phyloP scores from a whole-genome alignment of 345 rosid genomes.

The Dipteronia dyeriana region DNA sequence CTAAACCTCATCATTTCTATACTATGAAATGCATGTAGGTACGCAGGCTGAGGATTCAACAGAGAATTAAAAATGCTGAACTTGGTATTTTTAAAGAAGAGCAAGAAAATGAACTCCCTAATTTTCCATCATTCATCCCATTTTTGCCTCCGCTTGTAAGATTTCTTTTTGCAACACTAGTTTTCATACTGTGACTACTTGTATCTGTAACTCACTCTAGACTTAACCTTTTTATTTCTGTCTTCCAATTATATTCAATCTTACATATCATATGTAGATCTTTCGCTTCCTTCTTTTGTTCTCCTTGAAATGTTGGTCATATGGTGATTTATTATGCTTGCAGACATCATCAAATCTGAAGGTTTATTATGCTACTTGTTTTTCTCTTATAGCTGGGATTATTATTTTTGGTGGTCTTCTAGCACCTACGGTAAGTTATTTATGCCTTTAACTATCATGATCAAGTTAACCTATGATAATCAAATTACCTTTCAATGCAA shows the following conservation, averaged over 20 bases:
- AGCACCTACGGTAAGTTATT: constrained; percentile 73
- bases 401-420: constrained; percentile 89
- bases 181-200: neutral
- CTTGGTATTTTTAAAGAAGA: constrained; percentile 58
- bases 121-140: constrained; percentile 95
- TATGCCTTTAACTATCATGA: constrained; percentile 7
- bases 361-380: constrained; percentile 80
- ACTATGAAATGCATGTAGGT: constrained; percentile 41
- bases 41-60: constrained; percentile 92
- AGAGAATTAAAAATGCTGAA: constrained; percentile 73
- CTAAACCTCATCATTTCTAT: neutral
- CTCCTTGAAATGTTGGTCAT: constrained; percentile 17
- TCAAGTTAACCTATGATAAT: neutral
- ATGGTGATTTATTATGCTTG: constrained; percentile 19
- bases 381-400: constrained; percentile 84
- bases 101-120: constrained; percentile 79
- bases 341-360: constrained; percentile 86
- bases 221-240: neutral
- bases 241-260: neutral
- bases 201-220: neutral
- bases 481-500: neutral
- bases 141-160: constrained; percentile 94
- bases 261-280: neutral
- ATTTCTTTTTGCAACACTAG: neutral
- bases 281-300: constrained; percentile 5